Base-by-base conservation (phyloP, 805 yeast genomes). In the Sugiyamaella americana region DNA sequence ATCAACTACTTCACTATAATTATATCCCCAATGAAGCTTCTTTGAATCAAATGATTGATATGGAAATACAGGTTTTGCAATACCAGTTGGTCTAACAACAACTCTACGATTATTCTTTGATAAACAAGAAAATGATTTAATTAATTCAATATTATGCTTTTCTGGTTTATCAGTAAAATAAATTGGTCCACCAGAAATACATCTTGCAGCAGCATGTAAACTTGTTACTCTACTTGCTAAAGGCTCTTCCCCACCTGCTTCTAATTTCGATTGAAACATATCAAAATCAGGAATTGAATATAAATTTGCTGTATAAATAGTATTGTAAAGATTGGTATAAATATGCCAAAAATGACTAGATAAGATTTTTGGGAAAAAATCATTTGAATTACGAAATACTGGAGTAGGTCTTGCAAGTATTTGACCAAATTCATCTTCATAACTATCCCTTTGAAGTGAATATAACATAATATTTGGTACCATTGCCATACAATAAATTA, bases 121-220 rank as follows among this genome's bases (percentile, higher is more conserved):
- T 3, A 17, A 24, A 1, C 45, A 44, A 3, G 53, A 42, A n/a
- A 57, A 26, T 17, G 48, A 22, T 13, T 44, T 43, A 21, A 57
- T 21, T 13, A 55, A 26, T 1, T 44, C 50, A 18, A 50, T 6
- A 37, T 60, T 55, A 40, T 60, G 62, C 13, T 41, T 38, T 1
- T 50, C 48, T 3, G 55, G 54, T 4, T 50, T 44, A 45, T 62
- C 65, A 4, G 65, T 59, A 30, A 62, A 46, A 40, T 51, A 57
- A 3, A 62, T 53, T 2, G 66, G 66, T 6, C 64, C 64, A 5
- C 66, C 63, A 10, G 64, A 59, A 17, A 62, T 36, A 18, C 58
- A 48, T 24, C 66, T 46, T 19, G 59, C 50, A 3, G 56, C 60
- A 5, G 64, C 63, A 43, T 62, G 66, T 40, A 53, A 53, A 13